A percentile compares a stretch with the other conserved stretches of the same genome.
These are phyloP conservation scores for Dendrocalamus sinicus DNA, from an alignment of 176 grass and related monocot species.

Conservation along the genomic window DNA sequence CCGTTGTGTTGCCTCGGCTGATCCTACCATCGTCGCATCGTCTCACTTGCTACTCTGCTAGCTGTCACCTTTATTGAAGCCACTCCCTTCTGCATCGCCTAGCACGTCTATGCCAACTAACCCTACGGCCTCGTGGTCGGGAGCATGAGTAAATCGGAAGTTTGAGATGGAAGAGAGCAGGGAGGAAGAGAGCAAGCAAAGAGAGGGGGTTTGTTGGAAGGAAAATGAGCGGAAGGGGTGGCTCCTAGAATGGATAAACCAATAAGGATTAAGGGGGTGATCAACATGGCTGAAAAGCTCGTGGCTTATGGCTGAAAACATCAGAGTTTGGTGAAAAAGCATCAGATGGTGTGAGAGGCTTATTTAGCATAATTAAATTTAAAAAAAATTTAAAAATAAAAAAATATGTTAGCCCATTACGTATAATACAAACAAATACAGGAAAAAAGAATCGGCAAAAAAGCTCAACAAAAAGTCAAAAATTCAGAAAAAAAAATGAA, in stretches of 20 bases:
- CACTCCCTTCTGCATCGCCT: background rate
- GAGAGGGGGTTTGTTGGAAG: background rate
- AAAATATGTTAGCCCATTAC: no score
- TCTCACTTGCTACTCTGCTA: background rate
- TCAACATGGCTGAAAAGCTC: no score
- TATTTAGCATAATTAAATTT: no score
- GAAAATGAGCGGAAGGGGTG: background rate
- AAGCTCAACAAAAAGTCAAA: no score
- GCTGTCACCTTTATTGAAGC: background rate
- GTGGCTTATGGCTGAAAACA: no score
- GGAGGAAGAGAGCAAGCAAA: background rate
- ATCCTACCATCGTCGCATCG: rapidly evolving
- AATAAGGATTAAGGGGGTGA: no score
- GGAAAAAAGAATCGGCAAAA: no score
- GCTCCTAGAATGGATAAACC: background rate
- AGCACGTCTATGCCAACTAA: background rate
- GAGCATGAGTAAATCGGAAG: background rate
- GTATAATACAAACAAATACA: no score
- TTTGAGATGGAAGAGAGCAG: background rate
- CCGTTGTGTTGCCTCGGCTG: background rate
- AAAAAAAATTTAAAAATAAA: no score
- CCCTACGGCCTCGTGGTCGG: background rate
- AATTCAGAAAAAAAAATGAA: no score
- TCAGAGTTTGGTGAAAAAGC: no score
- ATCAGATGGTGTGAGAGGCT: no score